Evolutionary conservation across 768 basidiomycete genomes (phyloP).

Genomic region (Lentinus brumalis): DNA sequence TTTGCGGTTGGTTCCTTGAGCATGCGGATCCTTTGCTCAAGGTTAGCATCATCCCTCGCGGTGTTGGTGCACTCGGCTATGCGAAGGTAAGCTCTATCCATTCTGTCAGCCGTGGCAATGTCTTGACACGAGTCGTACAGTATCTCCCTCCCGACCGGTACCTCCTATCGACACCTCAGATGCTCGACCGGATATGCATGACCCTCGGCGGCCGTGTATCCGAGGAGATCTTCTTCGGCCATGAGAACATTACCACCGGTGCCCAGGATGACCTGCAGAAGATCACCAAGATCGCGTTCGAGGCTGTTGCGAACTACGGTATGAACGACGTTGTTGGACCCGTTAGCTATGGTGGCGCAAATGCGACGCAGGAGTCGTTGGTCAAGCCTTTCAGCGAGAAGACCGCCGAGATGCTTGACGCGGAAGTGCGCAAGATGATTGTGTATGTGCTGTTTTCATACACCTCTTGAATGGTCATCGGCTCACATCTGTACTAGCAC

Average conservation of each 20-base stretch:
- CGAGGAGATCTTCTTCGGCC: slow-evolving; percentile 97
- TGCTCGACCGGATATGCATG: slow-evolving; percentile 96
- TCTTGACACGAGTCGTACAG: slow-evolving; percentile 36
- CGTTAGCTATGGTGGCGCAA: slow-evolving; percentile 91
- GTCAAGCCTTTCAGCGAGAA: slow-evolving; percentile 98
- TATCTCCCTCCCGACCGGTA: slow-evolving; percentile 96
- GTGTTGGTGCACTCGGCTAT: slow-evolving; percentile 93
- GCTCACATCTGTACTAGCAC: slow-evolving; percentile 40
- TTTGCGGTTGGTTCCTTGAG: slow-evolving; percentile 98
- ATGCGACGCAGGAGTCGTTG: slow-evolving; percentile 84
- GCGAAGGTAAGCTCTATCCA: slow-evolving; percentile 64
- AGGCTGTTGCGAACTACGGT: slow-evolving; percentile 93
- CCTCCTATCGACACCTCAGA: slow-evolving; percentile 92
- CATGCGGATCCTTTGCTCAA: slow-evolving; percentile 96
- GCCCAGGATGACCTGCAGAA: slow-evolving; percentile 98
- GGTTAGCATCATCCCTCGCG: slow-evolving; percentile 97
- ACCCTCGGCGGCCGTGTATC: slow-evolving; percentile 97
- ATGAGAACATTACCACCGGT: slow-evolving; percentile 92
- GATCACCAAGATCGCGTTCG: slow-evolving; percentile 97
- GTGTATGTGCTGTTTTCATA: slow-evolving; percentile 44
- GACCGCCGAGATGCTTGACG: slow-evolving; percentile 92
- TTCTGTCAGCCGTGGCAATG: not conserved
- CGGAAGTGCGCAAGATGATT: slow-evolving; percentile 95
- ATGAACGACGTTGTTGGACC: slow-evolving; percentile 96
- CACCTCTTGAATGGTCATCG: not conserved